Base-by-base conservation (phyloP, 352 stramenopile species). In the Globisporangium nagaii region DNA sequence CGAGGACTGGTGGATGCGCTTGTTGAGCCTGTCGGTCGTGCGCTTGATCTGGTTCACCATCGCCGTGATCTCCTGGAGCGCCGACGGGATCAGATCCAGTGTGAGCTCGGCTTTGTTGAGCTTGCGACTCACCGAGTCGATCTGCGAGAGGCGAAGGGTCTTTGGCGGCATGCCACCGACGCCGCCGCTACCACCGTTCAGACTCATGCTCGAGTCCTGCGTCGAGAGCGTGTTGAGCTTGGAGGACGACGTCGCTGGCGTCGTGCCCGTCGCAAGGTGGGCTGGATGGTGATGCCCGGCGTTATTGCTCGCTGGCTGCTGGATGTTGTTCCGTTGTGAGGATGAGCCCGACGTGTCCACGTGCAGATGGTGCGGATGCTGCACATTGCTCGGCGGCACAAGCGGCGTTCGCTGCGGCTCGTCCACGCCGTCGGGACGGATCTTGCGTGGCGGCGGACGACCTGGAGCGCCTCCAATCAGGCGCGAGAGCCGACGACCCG, bases 31-130 rank as follows among this genome's bases (percentile, higher is more conserved):
- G 40, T 87, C 70, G 1, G 76, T 89, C 5, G 74, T 87, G 30
- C 70, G 73, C 22, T 86, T 79, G 37, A 91, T 86, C 53, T 91
- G 71, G 28, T 84, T 73, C 22, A 88, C 69, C 76, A 89, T 88
- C 13, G 52, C 56, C 1, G 76, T 79, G 52, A 90, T 84, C 43
- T 90, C 79, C n/a, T 70, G 51, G 22, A 91, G 65, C 30, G 81
- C 76, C 3, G 66, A 35, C 1, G 79, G 75, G 22, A 87, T 73
- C 34, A 86, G 58, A 32, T 84, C 74, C 10, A 73, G 45, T 22
- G 72, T 69, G 17, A 87, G 37, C 30, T 88, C 80, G 0, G 65
- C 57, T 19, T 74, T 71, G 53, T 73, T 86, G 25, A 87, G 50
- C 54, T 77, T 86, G 30, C 76, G 42, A 7, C 74, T 82, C 11